Percentiles rank a stretch among this genome's conserved stretches.
phyloP scores from a whole-genome alignment of 2,329 filamentous ascomycete species.

The Aspergillus niger region DNA sequence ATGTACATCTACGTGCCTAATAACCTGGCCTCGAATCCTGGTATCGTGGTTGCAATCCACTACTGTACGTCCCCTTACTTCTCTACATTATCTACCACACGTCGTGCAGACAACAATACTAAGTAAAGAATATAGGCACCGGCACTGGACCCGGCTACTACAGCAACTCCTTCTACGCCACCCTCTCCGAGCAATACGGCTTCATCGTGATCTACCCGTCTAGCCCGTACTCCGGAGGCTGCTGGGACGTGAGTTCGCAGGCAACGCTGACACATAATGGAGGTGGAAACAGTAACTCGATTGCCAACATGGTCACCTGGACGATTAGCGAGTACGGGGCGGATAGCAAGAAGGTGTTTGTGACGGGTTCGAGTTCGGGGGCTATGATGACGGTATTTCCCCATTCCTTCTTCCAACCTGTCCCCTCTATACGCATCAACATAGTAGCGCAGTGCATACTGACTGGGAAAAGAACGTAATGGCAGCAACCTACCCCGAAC shows the following conservation, averaged over 20 bases:
- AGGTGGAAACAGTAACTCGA: conserved; percentile 43
- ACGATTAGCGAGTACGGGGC: conserved; percentile 36
- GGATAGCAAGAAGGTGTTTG: conserved; percentile 30
- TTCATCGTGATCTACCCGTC: conserved; percentile 59
- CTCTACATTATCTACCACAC: neutral
- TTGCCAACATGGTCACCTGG: conserved; percentile 45
- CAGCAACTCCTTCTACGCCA: conserved; percentile 55
- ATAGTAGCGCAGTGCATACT: neutral
- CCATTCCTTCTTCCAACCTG: too few relatives aligned
- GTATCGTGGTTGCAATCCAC: conserved; percentile 59
- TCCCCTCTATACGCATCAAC: too few relatives aligned
- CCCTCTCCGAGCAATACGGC: conserved; percentile 48
- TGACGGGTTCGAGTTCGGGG: conserved; percentile 22
- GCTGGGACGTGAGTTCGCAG: conserved; percentile 61
- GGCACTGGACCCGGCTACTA: conserved; percentile 45
- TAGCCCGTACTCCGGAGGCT: conserved; percentile 55
- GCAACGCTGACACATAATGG: conserved; percentile 35
- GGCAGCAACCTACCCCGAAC: conserved; percentile 24
- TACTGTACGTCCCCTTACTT: conserved; percentile 48
- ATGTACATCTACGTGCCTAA: conserved; percentile 58
- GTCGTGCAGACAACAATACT: neutral
- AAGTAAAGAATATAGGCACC: conserved; percentile 9
- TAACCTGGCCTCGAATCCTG: conserved; percentile 49
- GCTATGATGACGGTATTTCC: conserved; percentile 26
- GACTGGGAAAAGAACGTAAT: conserved; percentile 21